Percentiles rank a stretch among this genome's conserved stretches.
Evolutionary conservation across 495 filamentous ascomycete species (phyloP).

Genomic region (Elaphomyces granulatus): DNA sequence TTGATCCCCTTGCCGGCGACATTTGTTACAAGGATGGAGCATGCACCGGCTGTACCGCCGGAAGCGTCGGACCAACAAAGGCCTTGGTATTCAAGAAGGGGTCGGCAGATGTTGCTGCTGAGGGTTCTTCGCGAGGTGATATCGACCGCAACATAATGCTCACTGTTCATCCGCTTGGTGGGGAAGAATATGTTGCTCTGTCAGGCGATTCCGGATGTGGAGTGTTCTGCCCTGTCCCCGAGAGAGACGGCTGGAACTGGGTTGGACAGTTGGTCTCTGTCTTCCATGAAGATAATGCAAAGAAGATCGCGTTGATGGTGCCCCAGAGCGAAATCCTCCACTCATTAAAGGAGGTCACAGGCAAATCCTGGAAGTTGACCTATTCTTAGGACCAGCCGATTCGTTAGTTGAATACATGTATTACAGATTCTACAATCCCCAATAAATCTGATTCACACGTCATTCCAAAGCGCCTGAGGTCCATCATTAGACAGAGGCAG

Average conservation of each 20-base stretch:
- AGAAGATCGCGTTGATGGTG: constrained; percentile 2
- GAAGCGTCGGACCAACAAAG: constrained; percentile 2
- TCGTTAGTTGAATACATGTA: no score
- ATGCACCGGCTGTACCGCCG: constrained; percentile 2
- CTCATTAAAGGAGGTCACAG: constrained; percentile 2
- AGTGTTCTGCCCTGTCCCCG: constrained; percentile 2
- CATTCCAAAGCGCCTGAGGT: no score
- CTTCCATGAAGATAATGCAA: neutral
- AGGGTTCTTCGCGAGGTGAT: constrained; percentile 1
- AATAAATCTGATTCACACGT: no score
- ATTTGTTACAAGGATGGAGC: constrained; percentile 7
- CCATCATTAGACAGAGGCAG: no score
- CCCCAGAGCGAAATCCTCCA: constrained; percentile 4
- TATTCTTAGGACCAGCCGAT: neutral
- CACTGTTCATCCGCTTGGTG: neutral
- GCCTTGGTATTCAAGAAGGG: neutral
- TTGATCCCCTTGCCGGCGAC: constrained; percentile 3
- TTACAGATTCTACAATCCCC: no score
- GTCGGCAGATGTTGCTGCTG: constrained; percentile 1
- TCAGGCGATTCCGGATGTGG: constrained; percentile 5
- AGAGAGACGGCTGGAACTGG: constrained; percentile 4
- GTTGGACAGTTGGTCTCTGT: constrained; percentile 4
- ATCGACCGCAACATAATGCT: neutral
- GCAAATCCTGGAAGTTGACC: constrained; percentile 3
- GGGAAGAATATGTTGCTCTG: neutral